phyloP scores from a whole-genome alignment of 2,329 filamentous ascomycete genomes.

The Diplodia mutila region DNA sequence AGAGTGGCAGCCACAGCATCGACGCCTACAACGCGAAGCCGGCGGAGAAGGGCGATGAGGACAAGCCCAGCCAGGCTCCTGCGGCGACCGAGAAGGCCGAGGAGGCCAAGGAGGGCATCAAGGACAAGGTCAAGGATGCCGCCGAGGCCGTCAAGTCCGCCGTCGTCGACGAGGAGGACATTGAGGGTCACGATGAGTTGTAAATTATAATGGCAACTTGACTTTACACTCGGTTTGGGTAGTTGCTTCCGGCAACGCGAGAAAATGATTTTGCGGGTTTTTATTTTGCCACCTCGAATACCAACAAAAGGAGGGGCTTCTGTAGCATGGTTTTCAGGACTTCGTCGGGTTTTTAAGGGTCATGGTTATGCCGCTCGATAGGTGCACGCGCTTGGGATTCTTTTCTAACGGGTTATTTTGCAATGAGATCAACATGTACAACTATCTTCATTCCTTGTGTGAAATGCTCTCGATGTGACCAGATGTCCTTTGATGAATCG shows the following conservation, averaged over 20 bases:
- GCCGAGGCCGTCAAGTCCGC: slow-evolving; percentile 42
- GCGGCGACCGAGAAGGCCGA: slow-evolving; percentile 45
- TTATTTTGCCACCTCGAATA: slow-evolving; percentile 17
- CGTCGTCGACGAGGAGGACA: slow-evolving; percentile 37
- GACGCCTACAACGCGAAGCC: slow-evolving; percentile 64
- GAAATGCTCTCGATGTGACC: neutral
- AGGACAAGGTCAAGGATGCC: slow-evolving; percentile 38
- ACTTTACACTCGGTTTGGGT: neutral
- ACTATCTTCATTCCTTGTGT: neutral
- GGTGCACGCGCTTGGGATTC: neutral
- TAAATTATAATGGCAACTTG: slow-evolving; percentile 50
- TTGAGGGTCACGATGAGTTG: slow-evolving; percentile 70
- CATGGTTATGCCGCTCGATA: neutral
- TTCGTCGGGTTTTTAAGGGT: neutral
- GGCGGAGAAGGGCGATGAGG: slow-evolving; percentile 56
- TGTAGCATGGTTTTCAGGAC: neutral
- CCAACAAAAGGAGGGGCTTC: neutral
- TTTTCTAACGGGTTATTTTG: neutral
- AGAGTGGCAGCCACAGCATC: slow-evolving; percentile 90
- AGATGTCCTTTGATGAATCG: neutral
- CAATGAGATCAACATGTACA: neutral
- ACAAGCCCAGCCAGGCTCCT: slow-evolving; percentile 51
- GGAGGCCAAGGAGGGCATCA: slow-evolving; percentile 45
- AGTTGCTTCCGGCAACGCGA: slow-evolving; percentile 8
- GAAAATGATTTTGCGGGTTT: slow-evolving; percentile 9